Percentiles rank a stretch among this genome's conserved stretches.
Conservation (phyloP, 192 early-diverging fungal genomes). For the Coemansia sp. region DNA sequence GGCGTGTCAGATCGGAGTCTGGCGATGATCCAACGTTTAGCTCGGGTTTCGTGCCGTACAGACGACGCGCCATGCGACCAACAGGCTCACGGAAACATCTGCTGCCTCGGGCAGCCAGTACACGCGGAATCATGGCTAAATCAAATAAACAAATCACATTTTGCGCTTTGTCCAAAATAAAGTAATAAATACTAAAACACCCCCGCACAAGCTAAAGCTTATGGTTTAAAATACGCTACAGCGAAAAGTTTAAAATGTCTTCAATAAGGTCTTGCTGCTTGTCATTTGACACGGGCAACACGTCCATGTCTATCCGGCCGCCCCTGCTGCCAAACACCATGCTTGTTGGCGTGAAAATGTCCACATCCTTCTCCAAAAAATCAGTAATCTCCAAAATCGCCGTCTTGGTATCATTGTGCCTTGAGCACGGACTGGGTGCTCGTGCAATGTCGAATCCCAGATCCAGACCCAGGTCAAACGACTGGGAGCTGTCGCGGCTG, state of each 20-base stretch:
- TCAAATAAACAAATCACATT: no score
- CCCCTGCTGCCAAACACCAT: not conserved
- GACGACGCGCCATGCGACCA: not conserved
- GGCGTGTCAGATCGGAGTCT: slow-evolving; percentile 18
- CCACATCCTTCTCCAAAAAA: slow-evolving; percentile 43
- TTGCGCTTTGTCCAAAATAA: no score
- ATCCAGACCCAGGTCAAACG: slow-evolving; percentile 36
- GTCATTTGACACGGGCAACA: not conserved
- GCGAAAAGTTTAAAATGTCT: slow-evolving; percentile 25
- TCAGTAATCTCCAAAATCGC: slow-evolving; percentile 37
- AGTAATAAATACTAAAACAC: no score
- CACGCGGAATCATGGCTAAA: not conserved
- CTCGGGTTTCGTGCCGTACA: not conserved
- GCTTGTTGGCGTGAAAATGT: slow-evolving; percentile 35
- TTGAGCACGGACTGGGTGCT: not conserved
- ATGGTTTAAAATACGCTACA: not conserved
- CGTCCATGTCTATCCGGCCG: not conserved
- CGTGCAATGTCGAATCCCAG: slow-evolving; percentile 37
- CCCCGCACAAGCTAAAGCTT: no score
- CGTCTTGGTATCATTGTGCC: slow-evolving; percentile 1
- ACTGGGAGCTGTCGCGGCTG: not conserved
- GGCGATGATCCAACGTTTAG: not conserved
- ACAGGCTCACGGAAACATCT: not conserved
- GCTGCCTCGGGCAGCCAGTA: not conserved
- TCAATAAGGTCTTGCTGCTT: slow-evolving; percentile 31